phyloP scores from a whole-genome alignment of 2,329 filamentous ascomycete species.

The Pseudogymnoascus sp. region DNA sequence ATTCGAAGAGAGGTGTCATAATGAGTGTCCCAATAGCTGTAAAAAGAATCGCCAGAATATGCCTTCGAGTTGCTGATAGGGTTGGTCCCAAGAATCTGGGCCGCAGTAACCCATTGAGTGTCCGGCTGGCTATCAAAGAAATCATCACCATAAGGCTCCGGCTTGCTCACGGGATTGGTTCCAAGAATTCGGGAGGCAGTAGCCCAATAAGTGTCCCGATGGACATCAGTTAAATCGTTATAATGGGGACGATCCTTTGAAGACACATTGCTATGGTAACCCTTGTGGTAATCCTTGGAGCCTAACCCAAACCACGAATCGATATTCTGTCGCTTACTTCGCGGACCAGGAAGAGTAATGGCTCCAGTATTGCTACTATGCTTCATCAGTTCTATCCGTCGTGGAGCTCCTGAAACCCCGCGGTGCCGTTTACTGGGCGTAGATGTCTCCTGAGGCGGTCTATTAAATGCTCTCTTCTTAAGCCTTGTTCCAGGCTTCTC shows the following conservation, averaged over 20 bases:
- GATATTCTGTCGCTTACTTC: not conserved
- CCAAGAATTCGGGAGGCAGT: not conserved
- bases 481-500: not conserved
- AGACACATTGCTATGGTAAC: not conserved
- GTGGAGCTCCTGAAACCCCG: not conserved
- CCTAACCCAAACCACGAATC: not conserved
- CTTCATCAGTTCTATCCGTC: not conserved
- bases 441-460: not conserved
- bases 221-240: not conserved
- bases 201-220: not conserved
- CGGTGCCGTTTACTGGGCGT: not conserved
- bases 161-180: not conserved
- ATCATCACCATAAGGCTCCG: not conserved
- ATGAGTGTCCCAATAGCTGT: too few species aligned
- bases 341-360: not conserved
- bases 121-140: not conserved
- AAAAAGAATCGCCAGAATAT: too few species aligned
- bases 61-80: not conserved
- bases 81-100: not conserved
- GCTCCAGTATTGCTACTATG: not conserved
- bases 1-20: too few species aligned
- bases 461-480: not conserved
- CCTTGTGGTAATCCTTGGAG: not conserved
- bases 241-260: not conserved
- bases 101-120: not conserved